Conservation (phyloP, 2,329 filamentous ascomycete species). For the Torrubiella hemipterigena region DNA sequence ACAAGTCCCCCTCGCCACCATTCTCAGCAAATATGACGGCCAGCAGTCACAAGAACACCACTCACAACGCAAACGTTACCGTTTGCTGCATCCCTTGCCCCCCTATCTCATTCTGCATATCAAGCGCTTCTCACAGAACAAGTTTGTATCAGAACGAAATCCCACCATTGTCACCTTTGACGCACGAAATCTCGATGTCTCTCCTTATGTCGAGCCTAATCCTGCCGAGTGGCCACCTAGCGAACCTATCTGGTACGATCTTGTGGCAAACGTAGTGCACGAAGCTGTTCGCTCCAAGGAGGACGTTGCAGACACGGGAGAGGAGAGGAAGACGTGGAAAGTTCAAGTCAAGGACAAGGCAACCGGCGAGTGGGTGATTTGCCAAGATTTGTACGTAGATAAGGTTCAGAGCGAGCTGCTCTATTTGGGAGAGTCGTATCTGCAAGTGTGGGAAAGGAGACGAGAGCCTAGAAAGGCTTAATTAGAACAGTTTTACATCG, state of each 20-base stretch:
- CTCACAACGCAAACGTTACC: constrained; percentile 78
- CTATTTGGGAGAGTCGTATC: constrained; percentile 86
- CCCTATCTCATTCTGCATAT: constrained; percentile 89
- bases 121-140: constrained; percentile 94
- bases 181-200: constrained; percentile 69
- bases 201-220: constrained; percentile 84
- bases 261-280: constrained; percentile 89
- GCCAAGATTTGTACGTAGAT: constrained; percentile 90
- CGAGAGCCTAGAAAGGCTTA: no score
- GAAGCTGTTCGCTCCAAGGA: constrained; percentile 68
- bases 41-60: constrained; percentile 76
- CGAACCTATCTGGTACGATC: constrained; percentile 87
- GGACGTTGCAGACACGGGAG: constrained; percentile 79
- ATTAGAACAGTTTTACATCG: no score
- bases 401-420: constrained; percentile 78
- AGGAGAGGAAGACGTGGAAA: constrained; percentile 85
- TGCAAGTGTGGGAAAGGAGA: constrained; percentile 92
- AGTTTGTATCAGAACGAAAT: constrained; percentile 91
- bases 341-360: constrained; percentile 77
- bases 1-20: constrained; percentile 68
- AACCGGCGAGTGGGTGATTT: constrained; percentile 78
- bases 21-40: constrained; percentile 90
- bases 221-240: constrained; percentile 55
- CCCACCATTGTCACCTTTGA: constrained; percentile 97
- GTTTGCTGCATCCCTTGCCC: constrained; percentile 79